A percentile compares a stretch with the other conserved stretches of the same genome.
phyloP scores from a whole-genome alignment of 1,139 yeast genomes.

The Lodderomyces beijingensis region DNA sequence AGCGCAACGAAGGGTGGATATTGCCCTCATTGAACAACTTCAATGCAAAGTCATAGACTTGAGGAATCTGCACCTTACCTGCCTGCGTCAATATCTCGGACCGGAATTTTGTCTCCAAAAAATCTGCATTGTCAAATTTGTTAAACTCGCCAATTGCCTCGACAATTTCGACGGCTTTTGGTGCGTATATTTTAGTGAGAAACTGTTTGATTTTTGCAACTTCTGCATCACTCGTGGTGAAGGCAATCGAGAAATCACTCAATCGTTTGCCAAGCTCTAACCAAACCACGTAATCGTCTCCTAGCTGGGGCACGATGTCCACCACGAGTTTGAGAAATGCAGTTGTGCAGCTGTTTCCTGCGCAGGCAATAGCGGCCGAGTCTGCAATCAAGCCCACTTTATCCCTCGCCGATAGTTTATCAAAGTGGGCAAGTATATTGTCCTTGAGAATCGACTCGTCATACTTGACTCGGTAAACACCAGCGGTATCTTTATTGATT shows the following conservation, averaged over 20 bases:
- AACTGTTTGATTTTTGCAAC: slow-evolving; percentile 36
- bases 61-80: slow-evolving; percentile 47
- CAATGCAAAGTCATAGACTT: slow-evolving; percentile 44
- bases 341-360: slow-evolving; percentile 48
- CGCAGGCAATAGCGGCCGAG: slow-evolving; percentile 46
- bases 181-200: slow-evolving; percentile 34
- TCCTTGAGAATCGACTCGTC: slow-evolving; percentile 43
- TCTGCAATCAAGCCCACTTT: slow-evolving; percentile 40
- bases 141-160: slow-evolving; percentile 24
- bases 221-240: slow-evolving; percentile 44
- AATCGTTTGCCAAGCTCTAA: slow-evolving; percentile 49
- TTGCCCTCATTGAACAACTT: slow-evolving; percentile 38
- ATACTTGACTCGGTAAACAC: slow-evolving; percentile 67
- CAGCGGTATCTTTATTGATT: slow-evolving; percentile 58
- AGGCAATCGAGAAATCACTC: slow-evolving; percentile 38
- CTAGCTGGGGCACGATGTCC: slow-evolving; percentile 41
- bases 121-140: slow-evolving; percentile 30
- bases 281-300: slow-evolving; percentile 63
- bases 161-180: slow-evolving; percentile 32
- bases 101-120: slow-evolving; percentile 48
- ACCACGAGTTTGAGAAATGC: slow-evolving; percentile 44
- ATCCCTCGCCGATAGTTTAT: slow-evolving; percentile 57
- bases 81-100: slow-evolving; percentile 49
- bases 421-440: slow-evolving; percentile 41
- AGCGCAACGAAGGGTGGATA: slow-evolving; percentile 47